Evolutionary conservation across 495 filamentous ascomycete species (phyloP), one percentile per base, ranked within the genome.

Genomic region (Penicillium paxilli): DNA sequence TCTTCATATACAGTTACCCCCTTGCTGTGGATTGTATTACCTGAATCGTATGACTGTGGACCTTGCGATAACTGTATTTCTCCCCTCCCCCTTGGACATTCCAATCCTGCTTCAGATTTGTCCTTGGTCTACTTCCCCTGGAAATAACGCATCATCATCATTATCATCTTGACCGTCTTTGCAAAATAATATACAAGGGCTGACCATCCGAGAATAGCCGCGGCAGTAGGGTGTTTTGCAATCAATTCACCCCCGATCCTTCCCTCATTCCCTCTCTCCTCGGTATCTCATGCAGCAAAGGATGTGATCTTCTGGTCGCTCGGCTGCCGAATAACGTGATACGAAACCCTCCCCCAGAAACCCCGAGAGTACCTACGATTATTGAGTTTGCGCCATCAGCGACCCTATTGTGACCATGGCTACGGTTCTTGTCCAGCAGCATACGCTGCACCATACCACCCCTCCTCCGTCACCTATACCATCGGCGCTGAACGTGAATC

Each of bases 401-500:
- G 33, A 42, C 24, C 24, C 44, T n/a, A 33, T 42, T 28, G 46
- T 51, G 55, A 62, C 30, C 38, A 82, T 82, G 79, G 76, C 79
- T 47, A 75, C 78, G n/a, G 71, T 81, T 21, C 67, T 80, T 47
- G 71, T 82, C 46, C 75, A 75, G 44, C 67, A 74, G 55, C 71
- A 78, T 25, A 54, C 73, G 38, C 68, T 79, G 55, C 71, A 71
- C 49, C 75, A 78, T 54, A 62, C 72, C 9, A 78, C 78, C 24
- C 74, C 78, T 60, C 74, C 79, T 14, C 67, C 77, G 2, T 60
- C 69, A 4, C 58, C 64, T 14, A 63, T 80, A 9, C 52, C 73
- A 11, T 59, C 75, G 17, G 57, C 71, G 9, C 57, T 80, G 49
- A 69, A 55, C 33, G 60, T 80, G 25, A 75, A 76, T 52, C 64